Base-by-base conservation (phyloP, 306 rosid species). In the Prunus campanulata region DNA sequence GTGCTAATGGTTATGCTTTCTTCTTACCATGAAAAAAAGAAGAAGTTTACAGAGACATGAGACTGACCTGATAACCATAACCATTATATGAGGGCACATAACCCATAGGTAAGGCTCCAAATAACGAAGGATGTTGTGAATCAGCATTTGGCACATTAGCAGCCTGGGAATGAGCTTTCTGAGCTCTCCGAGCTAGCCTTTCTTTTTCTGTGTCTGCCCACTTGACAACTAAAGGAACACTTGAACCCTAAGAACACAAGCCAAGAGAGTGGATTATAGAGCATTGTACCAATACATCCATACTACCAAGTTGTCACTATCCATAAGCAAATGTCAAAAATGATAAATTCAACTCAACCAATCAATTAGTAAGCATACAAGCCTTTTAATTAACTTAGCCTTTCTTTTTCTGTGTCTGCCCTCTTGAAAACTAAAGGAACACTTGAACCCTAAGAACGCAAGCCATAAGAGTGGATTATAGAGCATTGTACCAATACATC, bases 141-240 rank as follows among this genome's bases (percentile, higher is more conserved):
- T 96, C 97, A 63, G 84, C 80, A 79, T 82, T 87, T 25, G 86
- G 85, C 74, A 61, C 79, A 75, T 86, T 91, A 80, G 96, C 86
- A 72, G 88, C 90, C 79, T 89, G 93, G 70, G 96, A 96, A 56
- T 91, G 97, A 77, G 96, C 91, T 92, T 91, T 96, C 81, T 92
- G 99, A 76, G 96, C 96, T 83, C 93, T 90, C 64, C 99, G 97
- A 72, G 98, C 99, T 88, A 86, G 96, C 80, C 97, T 91, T 89
- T 96, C 99, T 86, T 96, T 96, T 78, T 96, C 98, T 46, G 99
- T 96, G 81, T 96, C 99, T 54, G 99, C 99, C 99, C 99, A 96
- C 83, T 96, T 96, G 82, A 96, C 99, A 80, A 96, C 96, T 91
- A 96, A 88, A 60, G 99, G 98, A 84, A 91, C 99, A 82, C 93